These are phyloP conservation scores for Saccharomyces uvarum DNA, from an alignment of 1,139 yeast genomes.

Conservation along the genomic window DNA sequence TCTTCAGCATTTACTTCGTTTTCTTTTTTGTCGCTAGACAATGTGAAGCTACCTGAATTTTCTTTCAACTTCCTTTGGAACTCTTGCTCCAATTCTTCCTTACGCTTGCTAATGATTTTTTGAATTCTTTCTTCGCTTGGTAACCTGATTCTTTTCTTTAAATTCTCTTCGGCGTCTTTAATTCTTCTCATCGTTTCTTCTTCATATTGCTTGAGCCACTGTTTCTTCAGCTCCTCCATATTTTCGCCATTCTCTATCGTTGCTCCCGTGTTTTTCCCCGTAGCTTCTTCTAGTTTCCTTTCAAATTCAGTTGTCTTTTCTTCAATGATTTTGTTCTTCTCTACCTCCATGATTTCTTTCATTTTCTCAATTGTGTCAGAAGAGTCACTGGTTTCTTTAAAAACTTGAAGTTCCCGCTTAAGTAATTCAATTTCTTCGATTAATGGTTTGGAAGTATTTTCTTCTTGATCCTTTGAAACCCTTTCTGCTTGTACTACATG, in stretches of 20 bases:
- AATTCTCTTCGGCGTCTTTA: constrained; percentile 28
- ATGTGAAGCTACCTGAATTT: constrained; percentile 8
- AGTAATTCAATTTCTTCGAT: constrained; percentile 13
- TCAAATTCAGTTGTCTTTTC: constrained; percentile 15
- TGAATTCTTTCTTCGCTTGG: constrained; percentile 29
- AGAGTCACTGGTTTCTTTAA: constrained; percentile 9
- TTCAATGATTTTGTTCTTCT: constrained; percentile 16
- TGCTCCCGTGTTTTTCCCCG: background rate
- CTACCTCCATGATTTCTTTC: constrained; percentile 19
- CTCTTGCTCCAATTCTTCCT: constrained; percentile 20
- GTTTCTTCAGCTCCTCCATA: constrained; percentile 3
- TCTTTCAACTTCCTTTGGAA: constrained; percentile 20
- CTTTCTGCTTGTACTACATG: constrained; percentile 6
- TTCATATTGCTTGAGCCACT: constrained; percentile 22
- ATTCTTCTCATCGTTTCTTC: constrained; percentile 18
- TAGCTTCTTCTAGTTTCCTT: constrained; percentile 8
- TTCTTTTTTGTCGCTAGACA: background rate
- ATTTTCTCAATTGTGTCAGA: constrained; percentile 9
- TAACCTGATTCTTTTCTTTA: constrained; percentile 27
- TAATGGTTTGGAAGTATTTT: constrained; percentile 9
- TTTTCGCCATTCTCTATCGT: constrained; percentile 1
- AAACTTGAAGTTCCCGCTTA: constrained; percentile 10
- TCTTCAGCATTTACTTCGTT: background rate
- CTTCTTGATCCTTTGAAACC: constrained; percentile 11
- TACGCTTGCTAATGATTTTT: constrained; percentile 21